Evolutionary conservation across 2,329 filamentous ascomycete genomes (phyloP).

Genomic region (Fusarium sp.): DNA sequence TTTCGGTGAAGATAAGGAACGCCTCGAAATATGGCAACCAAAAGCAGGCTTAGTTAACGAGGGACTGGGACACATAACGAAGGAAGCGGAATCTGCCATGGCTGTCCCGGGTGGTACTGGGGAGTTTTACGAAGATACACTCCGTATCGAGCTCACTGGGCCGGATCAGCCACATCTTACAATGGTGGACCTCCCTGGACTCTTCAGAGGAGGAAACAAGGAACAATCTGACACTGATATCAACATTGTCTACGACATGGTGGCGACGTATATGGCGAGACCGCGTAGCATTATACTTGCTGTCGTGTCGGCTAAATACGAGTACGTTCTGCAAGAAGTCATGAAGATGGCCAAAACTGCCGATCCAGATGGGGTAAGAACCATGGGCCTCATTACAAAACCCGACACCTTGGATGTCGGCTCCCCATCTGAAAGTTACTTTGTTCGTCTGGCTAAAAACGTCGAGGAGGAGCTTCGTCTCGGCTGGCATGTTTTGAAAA

Average conservation of each 20-base stretch:
- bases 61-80: constrained; percentile 48
- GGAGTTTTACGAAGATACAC: constrained; percentile 59
- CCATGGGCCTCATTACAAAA: constrained; percentile 69
- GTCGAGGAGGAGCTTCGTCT: constrained; percentile 59
- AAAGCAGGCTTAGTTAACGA: constrained; percentile 29
- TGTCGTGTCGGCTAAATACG: constrained; percentile 66
- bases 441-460: constrained; percentile 58
- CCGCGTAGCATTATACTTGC: constrained; percentile 69
- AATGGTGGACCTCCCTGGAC: constrained; percentile 68
- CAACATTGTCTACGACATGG: constrained; percentile 59
- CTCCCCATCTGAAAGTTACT: constrained; percentile 55
- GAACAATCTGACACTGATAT: constrained; percentile 59
- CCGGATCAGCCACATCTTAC: constrained; percentile 65
- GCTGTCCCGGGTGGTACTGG: too few relatives aligned
- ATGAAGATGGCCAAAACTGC: constrained; percentile 55
- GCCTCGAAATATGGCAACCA: constrained; percentile 28
- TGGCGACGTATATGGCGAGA: constrained; percentile 67
- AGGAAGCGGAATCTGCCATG: too few relatives aligned
- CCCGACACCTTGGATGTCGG: constrained; percentile 55
- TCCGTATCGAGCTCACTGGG: constrained; percentile 62
- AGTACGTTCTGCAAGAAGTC: constrained; percentile 70
- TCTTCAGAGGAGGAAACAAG: constrained; percentile 55
- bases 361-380: constrained; percentile 53
- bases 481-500: constrained; percentile 64
- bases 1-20: not conserved